Conservation (phyloP, 1,284 basidiomycete genomes). For the Malassezia caprae region DNA sequence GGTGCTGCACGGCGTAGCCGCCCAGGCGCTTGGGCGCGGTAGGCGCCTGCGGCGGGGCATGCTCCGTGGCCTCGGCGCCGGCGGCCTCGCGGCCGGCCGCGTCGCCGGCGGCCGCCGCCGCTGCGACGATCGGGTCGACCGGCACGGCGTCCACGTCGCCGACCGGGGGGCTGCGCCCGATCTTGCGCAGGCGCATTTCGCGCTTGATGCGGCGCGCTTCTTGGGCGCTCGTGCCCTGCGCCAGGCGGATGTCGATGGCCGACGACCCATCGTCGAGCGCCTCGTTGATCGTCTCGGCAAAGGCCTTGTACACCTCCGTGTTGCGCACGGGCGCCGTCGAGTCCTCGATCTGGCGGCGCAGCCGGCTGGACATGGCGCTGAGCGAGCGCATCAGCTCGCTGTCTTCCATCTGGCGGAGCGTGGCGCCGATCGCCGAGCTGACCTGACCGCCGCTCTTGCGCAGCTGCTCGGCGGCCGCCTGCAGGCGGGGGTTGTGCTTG, state of each 20-base stretch:
- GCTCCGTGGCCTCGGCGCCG: conserved; percentile 2
- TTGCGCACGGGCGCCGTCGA: conserved; percentile 61
- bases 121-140: conserved; percentile 25
- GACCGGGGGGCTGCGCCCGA: conserved; percentile 35
- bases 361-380: conserved; percentile 29
- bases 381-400: conserved; percentile 63
- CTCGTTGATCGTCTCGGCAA: conserved; percentile 79
- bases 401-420: conserved; percentile 83
- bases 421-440: conserved; percentile 81
- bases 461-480: conserved; percentile 81
- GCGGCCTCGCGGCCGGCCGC: conserved; percentile 18
- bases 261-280: conserved; percentile 86
- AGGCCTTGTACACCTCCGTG: conserved; percentile 83
- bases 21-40: conserved; percentile 14
- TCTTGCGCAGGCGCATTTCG: conserved; percentile 40
- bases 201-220: conserved; percentile 51
- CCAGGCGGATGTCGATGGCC: conserved; percentile 51
- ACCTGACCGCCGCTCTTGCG: conserved; percentile 80
- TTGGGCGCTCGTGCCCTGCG: conserved; percentile 63
- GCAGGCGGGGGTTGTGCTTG: conserved; percentile 85
- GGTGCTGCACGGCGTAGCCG: conserved; percentile 34
- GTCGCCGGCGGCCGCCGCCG: conserved; percentile 27
- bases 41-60: background rate
- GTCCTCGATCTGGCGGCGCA: conserved; percentile 36
- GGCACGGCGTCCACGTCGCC: conserved; percentile 30